Base-by-base conservation (phyloP, 1,284 basidiomycete species). In the Pholiota adiposa region DNA sequence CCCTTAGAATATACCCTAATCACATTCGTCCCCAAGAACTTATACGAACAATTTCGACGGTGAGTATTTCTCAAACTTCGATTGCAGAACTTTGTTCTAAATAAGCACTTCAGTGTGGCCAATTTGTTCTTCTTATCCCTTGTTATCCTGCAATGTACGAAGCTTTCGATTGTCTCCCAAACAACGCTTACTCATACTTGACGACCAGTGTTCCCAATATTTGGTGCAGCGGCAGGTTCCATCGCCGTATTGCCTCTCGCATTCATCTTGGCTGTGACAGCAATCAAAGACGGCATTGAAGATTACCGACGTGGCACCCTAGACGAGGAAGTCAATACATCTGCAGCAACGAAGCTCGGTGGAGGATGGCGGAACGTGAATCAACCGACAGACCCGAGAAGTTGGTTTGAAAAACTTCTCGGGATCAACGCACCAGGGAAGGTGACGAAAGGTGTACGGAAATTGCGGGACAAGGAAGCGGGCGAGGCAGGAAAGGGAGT, bases 211-310 rank as follows among this genome's bases (percentile, higher is more conserved):
- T 96, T 97, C 72, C 84, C 94, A 51, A 79, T 97, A 25, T 98
- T 98, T 72, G 96, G 95, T 48, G 93, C 96, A 0, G 87, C 93
- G 1, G 86, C 90, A 1, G 90, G 94, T 0, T 84, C 92, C 61
- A 88, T 95, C 58, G 88, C 94, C 4, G 91, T 94, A 72, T 77
- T 98, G 23, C 97, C 96, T 0, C 83, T 98, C 19, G 78, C 94
- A 18, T 93, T 96, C 73, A 97, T 98, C 65, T 75, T 98, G 46
- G 73, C 80, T 31, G 91, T 97, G 62, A 98, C 97, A 6, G 96
- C 91, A 9, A 87, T 97, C 78, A 98, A 98, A 75, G 96, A 98
- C 73, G 94, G 89, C 11, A 80, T 98, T 57, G 97, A 98, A 77
- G 96, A 98, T 76, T 96, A 94, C 73, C 88, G 96, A 21, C 86